These are phyloP conservation scores for Trichodelitschia bisporula DNA, from an alignment of 495 filamentous ascomycete species.

Conservation along the genomic window DNA sequence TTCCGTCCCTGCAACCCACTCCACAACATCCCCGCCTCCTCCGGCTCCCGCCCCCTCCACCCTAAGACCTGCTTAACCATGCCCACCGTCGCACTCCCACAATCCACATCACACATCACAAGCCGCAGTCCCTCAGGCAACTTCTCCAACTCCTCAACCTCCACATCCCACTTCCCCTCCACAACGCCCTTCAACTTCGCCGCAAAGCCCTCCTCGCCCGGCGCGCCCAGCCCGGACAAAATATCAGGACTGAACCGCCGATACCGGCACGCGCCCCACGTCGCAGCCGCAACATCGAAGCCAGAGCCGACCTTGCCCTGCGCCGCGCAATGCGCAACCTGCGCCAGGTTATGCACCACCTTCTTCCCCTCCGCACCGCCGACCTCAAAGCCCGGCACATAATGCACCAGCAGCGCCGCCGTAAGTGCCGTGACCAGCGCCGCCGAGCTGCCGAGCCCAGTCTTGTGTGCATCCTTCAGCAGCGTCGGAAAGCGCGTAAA, in stretches of 20 bases:
- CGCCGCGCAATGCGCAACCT: conserved; percentile 81
- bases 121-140: conserved; percentile 44
- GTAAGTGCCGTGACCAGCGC: conserved; percentile 84
- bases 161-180: too few species aligned
- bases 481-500: conserved; percentile 63
- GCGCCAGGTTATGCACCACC: conserved; percentile 71
- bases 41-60: conserved; percentile 47
- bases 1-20: conserved; percentile 46
- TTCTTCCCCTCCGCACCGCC: conserved; percentile 2
- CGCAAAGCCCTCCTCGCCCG: conserved; percentile 37
- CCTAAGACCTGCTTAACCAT: conserved; percentile 82
- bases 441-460: conserved; percentile 84
- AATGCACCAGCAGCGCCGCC: conserved; percentile 54
- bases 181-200: conserved; percentile 36
- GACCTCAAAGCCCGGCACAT: conserved; percentile 29
- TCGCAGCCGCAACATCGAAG: conserved; percentile 87
- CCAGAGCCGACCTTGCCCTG: conserved; percentile 92
- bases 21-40: conserved; percentile 49
- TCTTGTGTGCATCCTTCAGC: conserved; percentile 69
- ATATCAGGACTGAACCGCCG: conserved; percentile 67
- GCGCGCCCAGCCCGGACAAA: conserved; percentile 36
- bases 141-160: conserved; percentile 16
- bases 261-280: conserved; percentile 78
- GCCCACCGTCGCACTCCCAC: conserved; percentile 73
- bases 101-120: conserved; percentile 88